Evolutionary conservation across 208 protist genomes (phyloP).

Genomic region (Balamuthia mandrillaris): DNA sequence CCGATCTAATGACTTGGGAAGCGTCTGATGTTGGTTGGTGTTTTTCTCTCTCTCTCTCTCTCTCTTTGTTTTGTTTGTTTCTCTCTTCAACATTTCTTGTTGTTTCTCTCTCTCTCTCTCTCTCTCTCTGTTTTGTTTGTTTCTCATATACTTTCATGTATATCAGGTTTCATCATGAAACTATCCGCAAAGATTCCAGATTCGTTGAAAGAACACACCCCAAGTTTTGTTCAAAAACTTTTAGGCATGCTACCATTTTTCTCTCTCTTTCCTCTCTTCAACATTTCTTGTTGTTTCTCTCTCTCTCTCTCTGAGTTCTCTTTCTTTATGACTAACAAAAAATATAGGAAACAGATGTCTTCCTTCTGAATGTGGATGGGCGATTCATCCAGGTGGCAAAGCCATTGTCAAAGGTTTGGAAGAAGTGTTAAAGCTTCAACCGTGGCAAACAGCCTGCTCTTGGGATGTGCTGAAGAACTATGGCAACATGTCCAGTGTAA

Average conservation of each 20-base stretch:
- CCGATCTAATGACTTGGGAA: slow-evolving; percentile 21
- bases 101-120: not conserved
- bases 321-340: not conserved
- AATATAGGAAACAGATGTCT: no score
- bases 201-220: not conserved
- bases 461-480: slow-evolving; percentile 17
- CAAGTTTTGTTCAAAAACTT: not conserved
- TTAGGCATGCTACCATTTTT: not conserved
- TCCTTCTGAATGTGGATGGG: slow-evolving; percentile 6
- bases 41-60: not conserved
- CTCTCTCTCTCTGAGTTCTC: not conserved
- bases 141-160: no score
- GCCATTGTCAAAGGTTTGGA: not conserved
- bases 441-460: not conserved
- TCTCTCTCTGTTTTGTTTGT: not conserved
- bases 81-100: no score
- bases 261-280: not conserved
- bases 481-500: slow-evolving; percentile 25
- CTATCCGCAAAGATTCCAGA: slow-evolving; percentile 13
- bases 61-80: no score
- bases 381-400: slow-evolving; percentile 17
- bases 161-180: slow-evolving; percentile 21
- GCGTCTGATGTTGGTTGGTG: not conserved
- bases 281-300: not conserved
- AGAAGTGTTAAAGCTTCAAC: not conserved